phyloP scores from a whole-genome alignment of 257 asterid species.

The Marsdenia floribunda region DNA sequence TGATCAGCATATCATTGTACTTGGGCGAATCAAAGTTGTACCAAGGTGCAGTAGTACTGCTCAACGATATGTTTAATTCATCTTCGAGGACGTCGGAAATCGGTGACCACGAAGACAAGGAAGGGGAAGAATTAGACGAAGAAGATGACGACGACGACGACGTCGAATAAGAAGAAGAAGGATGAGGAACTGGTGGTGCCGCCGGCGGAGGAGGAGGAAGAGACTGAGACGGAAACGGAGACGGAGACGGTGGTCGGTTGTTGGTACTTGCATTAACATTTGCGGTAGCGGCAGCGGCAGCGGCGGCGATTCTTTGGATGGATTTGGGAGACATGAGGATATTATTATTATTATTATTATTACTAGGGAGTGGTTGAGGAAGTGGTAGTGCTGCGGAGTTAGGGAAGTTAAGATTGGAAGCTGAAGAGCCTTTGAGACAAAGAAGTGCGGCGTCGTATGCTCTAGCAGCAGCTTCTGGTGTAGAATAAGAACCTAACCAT shows the following conservation, averaged over 20 bases:
- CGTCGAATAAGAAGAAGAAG: conserved; percentile 12
- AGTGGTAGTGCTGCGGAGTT: conserved; percentile 5
- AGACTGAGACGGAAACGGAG: too few relatives aligned
- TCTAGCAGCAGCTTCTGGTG: conserved; percentile 93
- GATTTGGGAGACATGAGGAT: conserved; percentile 58
- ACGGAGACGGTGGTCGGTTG: background rate
- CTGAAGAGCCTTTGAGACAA: conserved; percentile 67
- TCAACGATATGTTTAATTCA: conserved; percentile 13
- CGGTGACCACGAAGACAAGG: background rate
- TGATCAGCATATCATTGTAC: conserved; percentile 61
- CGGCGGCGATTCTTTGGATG: conserved; percentile 70
- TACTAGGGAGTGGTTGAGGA: background rate
- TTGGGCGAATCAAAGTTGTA: conserved; percentile 71
- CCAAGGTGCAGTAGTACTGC: conserved; percentile 28
- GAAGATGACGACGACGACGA: conserved; percentile 17
- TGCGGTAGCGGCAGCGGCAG: conserved; percentile 37
- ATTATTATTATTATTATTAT: background rate
- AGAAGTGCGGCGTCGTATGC: conserved; percentile 92
- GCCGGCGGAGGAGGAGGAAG: too few relatives aligned
- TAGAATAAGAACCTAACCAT: conserved; percentile 92
- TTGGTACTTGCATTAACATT: background rate
- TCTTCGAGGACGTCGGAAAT: conserved; percentile 25
- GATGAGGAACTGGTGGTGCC: background rate
- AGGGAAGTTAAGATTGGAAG: conserved; percentile 67
- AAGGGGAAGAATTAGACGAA: conserved; percentile 10